Evolutionary conservation across 768 basidiomycete genomes (phyloP).

Genomic region (Suillus cothurnatus): DNA sequence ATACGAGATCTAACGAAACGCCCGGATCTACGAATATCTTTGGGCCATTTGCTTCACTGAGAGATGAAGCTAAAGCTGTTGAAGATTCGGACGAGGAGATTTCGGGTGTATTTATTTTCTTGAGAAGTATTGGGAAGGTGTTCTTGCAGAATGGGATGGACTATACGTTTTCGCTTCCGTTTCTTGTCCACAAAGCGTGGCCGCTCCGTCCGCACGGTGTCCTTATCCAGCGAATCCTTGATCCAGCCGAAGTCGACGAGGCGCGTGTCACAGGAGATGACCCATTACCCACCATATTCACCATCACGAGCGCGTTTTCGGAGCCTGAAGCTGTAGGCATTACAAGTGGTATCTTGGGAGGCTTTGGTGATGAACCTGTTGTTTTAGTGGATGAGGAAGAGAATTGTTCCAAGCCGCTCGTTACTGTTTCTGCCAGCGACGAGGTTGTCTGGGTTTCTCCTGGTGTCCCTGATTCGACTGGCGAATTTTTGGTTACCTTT

Average conservation of each 20-base stretch:
- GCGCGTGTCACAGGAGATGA: constrained; percentile 65
- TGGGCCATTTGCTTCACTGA: constrained; percentile 40
- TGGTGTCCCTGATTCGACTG: constrained; percentile 40
- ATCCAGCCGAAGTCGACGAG: constrained; percentile 66
- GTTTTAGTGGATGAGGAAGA: constrained; percentile 58
- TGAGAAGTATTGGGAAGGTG: constrained; percentile 73
- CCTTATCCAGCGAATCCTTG: constrained; percentile 74
- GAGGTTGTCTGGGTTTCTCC: constrained; percentile 63
- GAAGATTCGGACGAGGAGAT: constrained; percentile 42
- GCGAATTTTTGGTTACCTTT: constrained; percentile 60
- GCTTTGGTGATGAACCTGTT: constrained; percentile 32
- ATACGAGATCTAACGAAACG: constrained; percentile 24
- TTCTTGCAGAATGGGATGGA: constrained; percentile 71
- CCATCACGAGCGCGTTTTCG: constrained; percentile 73
- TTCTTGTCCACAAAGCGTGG: constrained; percentile 80
- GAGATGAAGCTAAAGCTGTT: constrained; percentile 33
- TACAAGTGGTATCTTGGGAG: constrained; percentile 60
- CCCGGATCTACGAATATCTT: constrained; percentile 33
- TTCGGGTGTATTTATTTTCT: constrained; percentile 73
- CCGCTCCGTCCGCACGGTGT: constrained; percentile 78
- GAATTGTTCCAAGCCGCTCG: constrained; percentile 49
- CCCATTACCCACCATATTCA: constrained; percentile 79
- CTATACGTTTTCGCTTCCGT: constrained; percentile 79
- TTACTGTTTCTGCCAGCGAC: constrained; percentile 62
- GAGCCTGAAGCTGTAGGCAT: constrained; percentile 74